These are phyloP conservation scores for Boletellus ananiceps DNA, from an alignment of 768 basidiomycete genomes.

Conservation along the genomic window DNA sequence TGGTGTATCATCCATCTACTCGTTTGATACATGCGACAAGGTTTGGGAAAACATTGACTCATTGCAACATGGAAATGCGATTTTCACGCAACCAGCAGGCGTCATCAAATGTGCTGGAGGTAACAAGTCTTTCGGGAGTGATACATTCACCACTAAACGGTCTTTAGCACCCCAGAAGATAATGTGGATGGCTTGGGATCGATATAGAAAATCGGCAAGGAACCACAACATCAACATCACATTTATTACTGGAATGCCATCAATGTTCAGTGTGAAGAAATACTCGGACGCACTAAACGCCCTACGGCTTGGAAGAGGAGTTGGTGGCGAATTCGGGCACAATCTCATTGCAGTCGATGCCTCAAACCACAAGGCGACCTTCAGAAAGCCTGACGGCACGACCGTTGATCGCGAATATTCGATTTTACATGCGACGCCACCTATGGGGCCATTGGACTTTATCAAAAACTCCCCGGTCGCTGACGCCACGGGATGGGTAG, in stretches of 20 bases:
- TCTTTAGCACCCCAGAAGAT: slow-evolving; percentile 80
- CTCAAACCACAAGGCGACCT: slow-evolving; percentile 72
- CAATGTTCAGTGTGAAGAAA: slow-evolving; percentile 97
- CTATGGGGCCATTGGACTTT: slow-evolving; percentile 83
- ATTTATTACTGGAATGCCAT: slow-evolving; percentile 88
- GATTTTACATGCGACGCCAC: slow-evolving; percentile 82
- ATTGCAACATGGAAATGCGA: slow-evolving; percentile 71
- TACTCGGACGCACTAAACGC: slow-evolving; percentile 84
- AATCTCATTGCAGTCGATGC: slow-evolving; percentile 76
- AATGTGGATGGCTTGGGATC: slow-evolving; percentile 97
- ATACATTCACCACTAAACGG: slow-evolving; percentile 2
- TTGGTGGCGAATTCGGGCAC: slow-evolving; percentile 78
- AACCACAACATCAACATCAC: slow-evolving; percentile 56
- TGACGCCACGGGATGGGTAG: slow-evolving; percentile 85
- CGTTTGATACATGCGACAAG: slow-evolving; percentile 86
- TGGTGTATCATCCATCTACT: slow-evolving; percentile 90
- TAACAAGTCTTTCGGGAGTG: slow-evolving; percentile 24
- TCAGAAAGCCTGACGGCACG: slow-evolving; percentile 72
- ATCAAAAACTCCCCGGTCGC: slow-evolving; percentile 75
- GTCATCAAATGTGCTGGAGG: slow-evolving; percentile 93
- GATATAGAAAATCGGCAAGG: slow-evolving; percentile 59
- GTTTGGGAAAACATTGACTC: slow-evolving; percentile 78
- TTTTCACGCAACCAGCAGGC: slow-evolving; percentile 94
- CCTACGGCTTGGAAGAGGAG: slow-evolving; percentile 71
- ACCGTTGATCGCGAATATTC: slow-evolving; percentile 73